Evolutionary conservation across 768 basidiomycete genomes (phyloP).

Genomic region (Boletus speciosus): DNA sequence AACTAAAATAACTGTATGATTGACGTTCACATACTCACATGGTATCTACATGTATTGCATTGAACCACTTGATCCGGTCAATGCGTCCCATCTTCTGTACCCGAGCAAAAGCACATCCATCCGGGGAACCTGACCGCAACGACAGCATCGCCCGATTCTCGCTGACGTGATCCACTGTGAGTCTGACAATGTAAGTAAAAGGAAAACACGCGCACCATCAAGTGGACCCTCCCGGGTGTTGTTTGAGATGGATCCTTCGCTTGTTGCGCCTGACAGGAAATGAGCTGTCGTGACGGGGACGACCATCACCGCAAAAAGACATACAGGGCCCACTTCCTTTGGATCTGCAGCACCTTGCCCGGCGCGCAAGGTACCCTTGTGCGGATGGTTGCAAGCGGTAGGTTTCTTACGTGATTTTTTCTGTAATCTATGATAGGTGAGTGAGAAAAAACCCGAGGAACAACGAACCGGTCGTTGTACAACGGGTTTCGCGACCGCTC

Average conservation of each 20-base stretch:
- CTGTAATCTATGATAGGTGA: neutral
- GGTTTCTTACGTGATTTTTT: neutral
- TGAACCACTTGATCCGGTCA: neutral
- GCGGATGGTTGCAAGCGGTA: neutral
- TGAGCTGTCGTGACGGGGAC: neutral
- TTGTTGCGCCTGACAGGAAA: neutral
- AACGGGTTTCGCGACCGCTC: no score
- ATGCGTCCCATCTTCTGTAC: neutral
- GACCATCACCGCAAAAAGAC: neutral
- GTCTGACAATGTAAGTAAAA: no score
- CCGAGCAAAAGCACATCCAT: neutral
- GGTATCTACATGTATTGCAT: neutral
- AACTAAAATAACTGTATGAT: neutral
- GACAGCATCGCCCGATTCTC: neutral
- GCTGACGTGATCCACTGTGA: neutral
- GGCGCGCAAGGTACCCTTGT: accelerated
- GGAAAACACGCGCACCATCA: neutral
- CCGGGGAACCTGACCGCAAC: neutral
- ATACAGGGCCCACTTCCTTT: neutral
- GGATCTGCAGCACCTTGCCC: neutral
- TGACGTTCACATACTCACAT: neutral
- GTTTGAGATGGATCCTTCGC: neutral
- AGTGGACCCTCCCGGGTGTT: neutral
- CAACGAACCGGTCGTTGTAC: neutral
- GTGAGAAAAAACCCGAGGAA: neutral